Base-by-base conservation (phyloP, 495 filamentous ascomycete genomes). In the Neurospora sp. region DNA sequence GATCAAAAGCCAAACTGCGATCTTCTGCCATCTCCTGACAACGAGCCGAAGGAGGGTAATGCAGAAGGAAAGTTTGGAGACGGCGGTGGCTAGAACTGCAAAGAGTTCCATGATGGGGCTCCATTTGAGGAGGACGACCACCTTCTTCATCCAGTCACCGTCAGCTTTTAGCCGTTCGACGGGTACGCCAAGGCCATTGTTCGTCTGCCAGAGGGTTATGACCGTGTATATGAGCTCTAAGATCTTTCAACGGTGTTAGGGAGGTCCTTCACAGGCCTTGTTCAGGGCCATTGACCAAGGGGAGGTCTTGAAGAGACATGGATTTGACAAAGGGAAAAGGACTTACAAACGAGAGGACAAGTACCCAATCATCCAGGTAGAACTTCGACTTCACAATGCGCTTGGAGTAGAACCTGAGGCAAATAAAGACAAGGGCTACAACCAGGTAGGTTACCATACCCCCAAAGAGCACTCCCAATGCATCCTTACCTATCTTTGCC, bases 41-140 rank as follows among this genome's bases (percentile, higher is more conserved):
- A 40, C 62, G 39, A 73, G 39, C 5, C 72, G 72, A 3, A 73
- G 66, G n/a, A 73, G 39, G 0, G 72, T 73, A 31, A 73, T 42
- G 69, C 72, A 73, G 41, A 73, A 73, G 27, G 72, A 73, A 20
- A 69, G 44, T n/a, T 73, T 73, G 41, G 72, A 69, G 35, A 73
- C 27, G n/a, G 72, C 39, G 27, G 44, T 59, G 20, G 41, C 72
- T 12, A 69, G 14, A 31, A 73, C 70, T 20, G 20, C 72, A 39
- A 73, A 69, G 31, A 69, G 40, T 69, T 73, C 72, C 48, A 59
- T 59, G 20, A 59, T 59, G 71, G 74, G 86, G 20, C 69, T 40
- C 6, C 75, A 84, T n/a, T 76, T 84, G 38, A 79, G 78, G n/a
- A 74, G 79, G 35, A 76, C 79, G 81, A 41, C 78, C 20, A 59